phyloP scores from a whole-genome alignment of 768 basidiomycete species.

The Kwoniella bestiolae region DNA sequence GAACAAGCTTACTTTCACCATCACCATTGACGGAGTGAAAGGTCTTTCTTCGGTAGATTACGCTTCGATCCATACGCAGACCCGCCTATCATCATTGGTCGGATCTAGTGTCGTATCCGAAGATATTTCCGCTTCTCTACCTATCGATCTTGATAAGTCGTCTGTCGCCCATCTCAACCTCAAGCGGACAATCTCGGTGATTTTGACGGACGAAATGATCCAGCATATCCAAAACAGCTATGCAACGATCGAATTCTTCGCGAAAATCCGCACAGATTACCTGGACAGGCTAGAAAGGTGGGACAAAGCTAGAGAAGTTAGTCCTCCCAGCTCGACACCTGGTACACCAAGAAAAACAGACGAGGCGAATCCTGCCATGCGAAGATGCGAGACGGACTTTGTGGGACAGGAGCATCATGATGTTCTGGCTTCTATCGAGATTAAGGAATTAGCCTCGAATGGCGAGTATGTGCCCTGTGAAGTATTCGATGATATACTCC shows the following conservation, averaged over 20 bases:
- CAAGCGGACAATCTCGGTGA: slow-evolving; percentile 77
- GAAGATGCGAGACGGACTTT: slow-evolving; percentile 90
- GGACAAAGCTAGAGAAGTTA: slow-evolving; percentile 82
- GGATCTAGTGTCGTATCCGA: slow-evolving; percentile 72
- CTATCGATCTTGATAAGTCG: slow-evolving; percentile 72
- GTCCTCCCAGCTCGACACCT: slow-evolving; percentile 6
- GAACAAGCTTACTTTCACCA: slow-evolving; percentile 69
- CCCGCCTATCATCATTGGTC: slow-evolving; percentile 82
- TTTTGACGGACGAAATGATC: slow-evolving; percentile 73
- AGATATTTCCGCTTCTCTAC: slow-evolving; percentile 77
- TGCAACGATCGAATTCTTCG: slow-evolving; percentile 89
- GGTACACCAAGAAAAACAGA: slow-evolving; percentile 59
- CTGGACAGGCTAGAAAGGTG: slow-evolving; percentile 86
- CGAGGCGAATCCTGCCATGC: slow-evolving; percentile 66
- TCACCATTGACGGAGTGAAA: slow-evolving; percentile 84
- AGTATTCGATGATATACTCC: slow-evolving; percentile 81
- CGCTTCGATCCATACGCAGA: slow-evolving; percentile 79
- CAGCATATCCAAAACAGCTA: slow-evolving; percentile 74
- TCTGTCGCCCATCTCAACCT: slow-evolving; percentile 81
- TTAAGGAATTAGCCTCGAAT: slow-evolving; percentile 81
- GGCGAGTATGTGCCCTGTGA: slow-evolving; percentile 84
- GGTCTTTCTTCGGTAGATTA: slow-evolving; percentile 91
- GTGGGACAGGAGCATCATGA: slow-evolving; percentile 85
- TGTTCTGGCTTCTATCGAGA: slow-evolving; percentile 77
- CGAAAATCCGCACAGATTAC: slow-evolving; percentile 76